These are phyloP conservation scores for Leccinum variicolor DNA, from an alignment of 768 basidiomycete genomes.

Conservation along the genomic window DNA sequence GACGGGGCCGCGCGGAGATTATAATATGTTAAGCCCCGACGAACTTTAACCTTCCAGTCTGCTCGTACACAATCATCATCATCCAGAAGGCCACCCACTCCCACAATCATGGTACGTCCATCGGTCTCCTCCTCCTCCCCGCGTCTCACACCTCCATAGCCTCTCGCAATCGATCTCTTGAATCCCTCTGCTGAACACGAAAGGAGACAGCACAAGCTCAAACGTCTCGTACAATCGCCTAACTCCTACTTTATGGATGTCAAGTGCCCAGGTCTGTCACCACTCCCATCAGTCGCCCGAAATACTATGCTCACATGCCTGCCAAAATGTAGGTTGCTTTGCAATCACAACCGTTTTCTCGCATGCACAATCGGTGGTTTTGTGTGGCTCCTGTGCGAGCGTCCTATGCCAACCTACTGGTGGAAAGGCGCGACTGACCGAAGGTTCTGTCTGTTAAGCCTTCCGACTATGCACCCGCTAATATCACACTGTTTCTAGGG, in stretches of 20 bases:
- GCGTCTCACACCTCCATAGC: conserved; percentile 42
- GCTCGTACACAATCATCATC: conserved; percentile 23
- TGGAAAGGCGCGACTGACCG: conserved; percentile 96
- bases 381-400: conserved; percentile 89
- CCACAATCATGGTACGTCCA: conserved; percentile 19
- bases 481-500: conserved; percentile 46
- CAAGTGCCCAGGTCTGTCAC: conserved; percentile 88
- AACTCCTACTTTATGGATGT: conserved; percentile 99
- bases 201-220: conserved; percentile 95
- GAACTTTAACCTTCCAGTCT: conserved; percentile 24
- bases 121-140: background rate
- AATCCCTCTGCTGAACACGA: conserved; percentile 89
- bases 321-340: conserved; percentile 72
- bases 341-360: conserved; percentile 98
- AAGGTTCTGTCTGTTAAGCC: conserved; percentile 60
- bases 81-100: conserved; percentile 6
- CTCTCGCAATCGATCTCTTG: conserved; percentile 97
- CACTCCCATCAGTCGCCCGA: background rate
- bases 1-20: conserved; percentile 16
- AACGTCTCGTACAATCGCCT: conserved; percentile 97
- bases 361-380: conserved; percentile 96
- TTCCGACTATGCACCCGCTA: conserved; percentile 1
- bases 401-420: conserved; percentile 98
- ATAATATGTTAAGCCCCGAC: conserved; percentile 15
- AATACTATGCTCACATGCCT: background rate